Evolutionary conservation across 176 grass and related monocot species (phyloP), one percentile per base, ranked within the genome.

Genomic region (Eleusine coracana): DNA sequence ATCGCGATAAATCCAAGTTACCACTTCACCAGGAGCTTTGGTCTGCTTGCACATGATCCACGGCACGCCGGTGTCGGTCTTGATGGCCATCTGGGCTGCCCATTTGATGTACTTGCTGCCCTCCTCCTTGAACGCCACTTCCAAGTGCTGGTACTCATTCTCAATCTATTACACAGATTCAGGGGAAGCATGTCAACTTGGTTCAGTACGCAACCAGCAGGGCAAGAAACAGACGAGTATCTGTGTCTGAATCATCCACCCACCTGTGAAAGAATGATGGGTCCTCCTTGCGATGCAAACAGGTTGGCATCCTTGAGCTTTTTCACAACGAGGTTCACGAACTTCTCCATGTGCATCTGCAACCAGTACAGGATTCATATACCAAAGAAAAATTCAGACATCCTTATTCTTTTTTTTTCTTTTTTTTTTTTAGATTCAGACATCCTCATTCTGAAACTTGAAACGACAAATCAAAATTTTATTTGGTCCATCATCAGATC

Each of bases 1-100:
- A 34, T 34, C 31, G 31, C 31, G 31, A 34, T 34, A 34, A 34
- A 34, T 34, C 31, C 1, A 34, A 56, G 70, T 89, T 88, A 98
- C 92, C 87, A 98, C 89, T 36, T 84, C 56, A 42, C 79, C 80
- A 59, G 96, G 96, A 80, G 92, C 96, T 45, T 90, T 86, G 13
- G 82, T 91, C 72, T 98, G 88, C 82, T 98, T 98, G 90, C 96
- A 98, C 92, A 95, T 91, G 67, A 92, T 72, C 96, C 92, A 98
- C 7, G 96, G 96, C 42, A 98, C 85, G 6, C 92, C 92, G 5
- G 76, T 82, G 36, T 77, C 68, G 52, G 88, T 87, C 17, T 3
- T 3, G 36, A 69, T 9, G 25, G 92, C 90, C 96, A 93, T 89
- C 9, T 88, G 66, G 21, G 81, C 92, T 45, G 90, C 92, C 96